Evolutionary conservation across 257 asterid species (phyloP), one percentile per base, ranked within the genome.

Genomic region (Solanum sejunctum): DNA sequence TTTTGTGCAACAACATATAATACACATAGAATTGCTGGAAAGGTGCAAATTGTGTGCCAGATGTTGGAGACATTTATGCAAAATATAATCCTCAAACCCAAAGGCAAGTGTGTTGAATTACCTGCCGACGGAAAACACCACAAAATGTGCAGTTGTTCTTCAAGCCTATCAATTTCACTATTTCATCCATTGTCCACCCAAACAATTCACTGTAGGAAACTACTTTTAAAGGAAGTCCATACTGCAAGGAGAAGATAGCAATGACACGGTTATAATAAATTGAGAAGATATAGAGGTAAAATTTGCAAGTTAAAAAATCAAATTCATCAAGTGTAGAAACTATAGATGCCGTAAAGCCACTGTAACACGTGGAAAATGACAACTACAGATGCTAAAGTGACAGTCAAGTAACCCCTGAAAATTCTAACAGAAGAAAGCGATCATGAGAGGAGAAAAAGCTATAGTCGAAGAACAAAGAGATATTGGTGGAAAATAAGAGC

Each of bases 181-280:
- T 96, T 88, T 96, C 99, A 90, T 96, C 99, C 99, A 96, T 96
- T 78, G 99, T 96, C 99, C 99, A 96, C 39, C 99, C 99, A 79
- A 95, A 96, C 84, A 96, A 87, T 4, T 96, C 98, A 87, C 95
- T 94, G 88, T 96, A 96, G 32, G 99, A 96, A 85, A 96, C 96
- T 2, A 96, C 98, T 92, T 96, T 95, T 63, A 96, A 94, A 23
- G 98, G 98, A 79, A 96, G 95, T 63, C 99, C 99, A 87, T 96
- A 96, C 99, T 96, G 97, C 80, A 64, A 55, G 54, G 51, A 28
- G 75, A 49, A 75, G 83, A 57, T 57, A 41, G 54, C 81, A 84
- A 67, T 23, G 61, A 23, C 55, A 52, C 51, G 15, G 55, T 55
- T 69, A 26, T 7, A 10, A 21, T 52, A 45, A 45, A 36, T 61